These are phyloP conservation scores for Aristolochia fimbriata DNA, from an alignment of 164 flowering plant species.

Conservation along the genomic window DNA sequence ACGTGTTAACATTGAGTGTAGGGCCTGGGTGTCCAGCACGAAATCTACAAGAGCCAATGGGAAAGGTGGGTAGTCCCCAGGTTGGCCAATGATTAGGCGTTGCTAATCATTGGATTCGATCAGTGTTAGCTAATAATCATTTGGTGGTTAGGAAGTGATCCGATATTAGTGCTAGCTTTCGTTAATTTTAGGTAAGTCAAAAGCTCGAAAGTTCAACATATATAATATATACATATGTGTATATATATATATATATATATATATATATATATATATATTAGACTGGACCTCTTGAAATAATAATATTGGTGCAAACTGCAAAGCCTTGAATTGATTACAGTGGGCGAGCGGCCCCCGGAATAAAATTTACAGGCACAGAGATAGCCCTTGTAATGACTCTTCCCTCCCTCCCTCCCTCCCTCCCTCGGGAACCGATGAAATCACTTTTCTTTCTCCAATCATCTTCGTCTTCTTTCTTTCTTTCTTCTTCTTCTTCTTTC, in stretches of 20 bases:
- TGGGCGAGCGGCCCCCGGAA: background rate
- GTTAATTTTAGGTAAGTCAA: background rate
- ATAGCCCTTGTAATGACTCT: too few relatives aligned
- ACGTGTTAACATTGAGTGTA: too few relatives aligned
- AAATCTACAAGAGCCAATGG: too few relatives aligned
- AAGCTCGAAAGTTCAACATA: background rate
- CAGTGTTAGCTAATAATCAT: background rate
- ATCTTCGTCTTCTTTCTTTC: background rate
- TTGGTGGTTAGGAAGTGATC: background rate
- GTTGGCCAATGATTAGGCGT: background rate
- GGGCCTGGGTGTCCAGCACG: too few relatives aligned
- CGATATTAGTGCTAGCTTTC: background rate
- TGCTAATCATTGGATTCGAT: background rate
- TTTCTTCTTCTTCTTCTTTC: background rate
- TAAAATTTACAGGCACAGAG: background rate
- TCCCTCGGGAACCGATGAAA: conserved; percentile 4
- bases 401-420: too few relatives aligned
- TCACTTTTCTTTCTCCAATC: background rate
- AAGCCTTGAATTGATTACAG: background rate
- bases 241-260: too few relatives aligned
- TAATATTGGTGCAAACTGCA: too few relatives aligned
- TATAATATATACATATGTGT: too few relatives aligned
- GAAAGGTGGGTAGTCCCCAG: too few relatives aligned
- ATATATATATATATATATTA: too few relatives aligned
- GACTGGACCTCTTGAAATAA: too few relatives aligned